Percentiles rank a stretch among this genome's conserved stretches.
phyloP scores from a whole-genome alignment of 306 rosid species.

The Fragaria iinumae region DNA sequence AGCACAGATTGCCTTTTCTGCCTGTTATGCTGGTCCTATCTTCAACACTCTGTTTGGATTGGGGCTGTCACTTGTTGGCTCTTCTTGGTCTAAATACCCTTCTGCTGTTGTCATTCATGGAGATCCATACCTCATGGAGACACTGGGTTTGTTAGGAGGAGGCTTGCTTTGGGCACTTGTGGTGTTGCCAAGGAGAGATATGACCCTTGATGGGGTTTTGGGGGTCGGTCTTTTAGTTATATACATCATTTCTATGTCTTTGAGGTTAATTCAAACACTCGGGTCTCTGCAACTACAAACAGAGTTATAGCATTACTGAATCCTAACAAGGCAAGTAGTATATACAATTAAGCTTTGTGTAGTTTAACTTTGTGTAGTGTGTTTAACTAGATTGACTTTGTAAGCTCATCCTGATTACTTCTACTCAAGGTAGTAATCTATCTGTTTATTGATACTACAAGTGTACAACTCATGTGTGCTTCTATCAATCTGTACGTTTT shows the following conservation, averaged over 20 bases:
- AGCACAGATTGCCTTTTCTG: slow-evolving; percentile 70
- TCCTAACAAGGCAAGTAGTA: not conserved
- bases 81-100: slow-evolving; percentile 57
- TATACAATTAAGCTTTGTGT: not conserved
- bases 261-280: slow-evolving; percentile 46
- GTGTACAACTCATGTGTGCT: too few species aligned
- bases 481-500: too few species aligned
- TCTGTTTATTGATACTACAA: too few species aligned
- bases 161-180: slow-evolving; percentile 80
- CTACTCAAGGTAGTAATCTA: too few species aligned
- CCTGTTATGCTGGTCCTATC: slow-evolving; percentile 85
- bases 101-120: slow-evolving; percentile 34
- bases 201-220: slow-evolving; percentile 40
- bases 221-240: slow-evolving; percentile 65
- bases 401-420: too few species aligned
- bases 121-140: slow-evolving; percentile 46
- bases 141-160: slow-evolving; percentile 49
- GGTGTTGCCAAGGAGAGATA: slow-evolving; percentile 46
- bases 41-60: slow-evolving; percentile 72
- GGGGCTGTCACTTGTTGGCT: slow-evolving; percentile 58
- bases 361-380: not conserved
- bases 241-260: slow-evolving; percentile 52
- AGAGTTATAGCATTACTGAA: not conserved
- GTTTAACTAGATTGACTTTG: not conserved
- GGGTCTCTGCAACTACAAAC: not conserved